Percentiles rank a stretch among this genome's conserved stretches.
Conservation (phyloP, 2,329 filamentous ascomycete genomes). For the Alternaria arborescens region DNA sequence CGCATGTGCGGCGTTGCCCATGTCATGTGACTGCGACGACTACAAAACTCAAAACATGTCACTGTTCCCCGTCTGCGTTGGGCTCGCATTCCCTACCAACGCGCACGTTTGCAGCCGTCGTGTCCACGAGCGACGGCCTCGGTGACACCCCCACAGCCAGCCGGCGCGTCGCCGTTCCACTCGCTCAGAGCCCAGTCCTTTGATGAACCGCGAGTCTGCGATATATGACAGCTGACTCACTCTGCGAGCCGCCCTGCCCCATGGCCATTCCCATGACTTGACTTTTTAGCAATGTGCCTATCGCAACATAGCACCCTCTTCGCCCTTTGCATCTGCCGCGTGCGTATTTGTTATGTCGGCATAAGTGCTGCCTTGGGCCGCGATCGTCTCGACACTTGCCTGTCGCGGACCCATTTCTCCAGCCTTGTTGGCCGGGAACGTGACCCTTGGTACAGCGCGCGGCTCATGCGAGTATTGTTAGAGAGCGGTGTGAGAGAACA, state of each 20-base stretch:
- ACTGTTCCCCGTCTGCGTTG: background rate
- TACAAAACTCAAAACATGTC: conserved; percentile 1
- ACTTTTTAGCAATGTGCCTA: conserved; percentile 11
- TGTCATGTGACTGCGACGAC: conserved; percentile 8
- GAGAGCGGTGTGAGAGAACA: conserved; percentile 3
- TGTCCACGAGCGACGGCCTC: background rate
- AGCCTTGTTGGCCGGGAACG: conserved; percentile 2
- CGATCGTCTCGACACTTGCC: conserved; percentile 12
- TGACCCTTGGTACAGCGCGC: background rate
- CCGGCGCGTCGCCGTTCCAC: conserved; percentile 17
- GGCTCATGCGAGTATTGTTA: background rate
- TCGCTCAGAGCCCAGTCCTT: conserved; percentile 11
- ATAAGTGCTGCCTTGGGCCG: conserved; percentile 19
- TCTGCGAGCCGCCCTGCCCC: background rate
- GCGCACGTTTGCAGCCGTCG: conserved; percentile 1
- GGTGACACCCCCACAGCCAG: conserved; percentile 7
- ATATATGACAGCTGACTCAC: conserved; percentile 15
- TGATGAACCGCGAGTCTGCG: conserved; percentile 9
- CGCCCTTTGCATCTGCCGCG: background rate
- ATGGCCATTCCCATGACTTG: background rate
- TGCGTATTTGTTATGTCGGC: conserved; percentile 15
- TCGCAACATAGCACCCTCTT: background rate
- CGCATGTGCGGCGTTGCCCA: conserved; percentile 9
- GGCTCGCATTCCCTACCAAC: background rate
- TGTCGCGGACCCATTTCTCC: conserved; percentile 7